phyloP scores from a whole-genome alignment of 306 rosid genomes.

The Abrus pulchellus region DNA sequence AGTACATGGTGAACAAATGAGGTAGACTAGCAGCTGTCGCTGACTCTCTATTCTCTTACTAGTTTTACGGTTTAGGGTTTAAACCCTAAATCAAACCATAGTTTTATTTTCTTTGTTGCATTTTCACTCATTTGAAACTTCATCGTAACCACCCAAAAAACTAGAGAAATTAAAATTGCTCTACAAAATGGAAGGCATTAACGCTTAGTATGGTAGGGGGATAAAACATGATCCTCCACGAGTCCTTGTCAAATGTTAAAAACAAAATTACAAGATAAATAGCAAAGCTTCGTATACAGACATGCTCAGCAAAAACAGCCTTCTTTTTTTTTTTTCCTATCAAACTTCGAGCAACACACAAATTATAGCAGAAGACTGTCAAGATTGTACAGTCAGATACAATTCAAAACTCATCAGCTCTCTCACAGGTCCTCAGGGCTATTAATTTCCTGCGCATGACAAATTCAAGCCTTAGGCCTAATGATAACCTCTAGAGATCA shows the following conservation, averaged over 20 bases:
- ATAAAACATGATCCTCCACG: background rate
- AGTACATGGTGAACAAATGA: no score
- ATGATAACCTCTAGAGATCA: background rate
- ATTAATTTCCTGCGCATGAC: slow-evolving; percentile 62
- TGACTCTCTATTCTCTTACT: no score
- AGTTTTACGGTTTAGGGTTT: no score
- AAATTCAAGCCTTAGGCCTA: slow-evolving; percentile 14
- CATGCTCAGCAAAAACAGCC: slow-evolving; percentile 41
- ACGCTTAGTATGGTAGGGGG: background rate
- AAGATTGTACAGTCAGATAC: slow-evolving; percentile 16
- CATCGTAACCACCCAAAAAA: background rate
- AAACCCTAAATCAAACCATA: no score
- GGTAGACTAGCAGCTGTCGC: no score
- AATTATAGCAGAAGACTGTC: slow-evolving; percentile 1
- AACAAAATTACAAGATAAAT: slow-evolving; percentile 29
- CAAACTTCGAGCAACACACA: slow-evolving; percentile 28
- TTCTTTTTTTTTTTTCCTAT: slow-evolving; percentile 36
- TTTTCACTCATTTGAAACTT: background rate
- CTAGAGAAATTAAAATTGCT: background rate
- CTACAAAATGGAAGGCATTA: slow-evolving; percentile 4
- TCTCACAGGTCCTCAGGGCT: slow-evolving; percentile 73
- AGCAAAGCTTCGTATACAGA: slow-evolving; percentile 29
- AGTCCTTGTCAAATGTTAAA: slow-evolving; percentile 18
- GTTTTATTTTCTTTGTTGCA: no score
- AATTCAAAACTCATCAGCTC: slow-evolving; percentile 27